Evolutionary conservation across 148 eudicot genomes (phyloP).

Genomic region (Suaeda aralocaspica): DNA sequence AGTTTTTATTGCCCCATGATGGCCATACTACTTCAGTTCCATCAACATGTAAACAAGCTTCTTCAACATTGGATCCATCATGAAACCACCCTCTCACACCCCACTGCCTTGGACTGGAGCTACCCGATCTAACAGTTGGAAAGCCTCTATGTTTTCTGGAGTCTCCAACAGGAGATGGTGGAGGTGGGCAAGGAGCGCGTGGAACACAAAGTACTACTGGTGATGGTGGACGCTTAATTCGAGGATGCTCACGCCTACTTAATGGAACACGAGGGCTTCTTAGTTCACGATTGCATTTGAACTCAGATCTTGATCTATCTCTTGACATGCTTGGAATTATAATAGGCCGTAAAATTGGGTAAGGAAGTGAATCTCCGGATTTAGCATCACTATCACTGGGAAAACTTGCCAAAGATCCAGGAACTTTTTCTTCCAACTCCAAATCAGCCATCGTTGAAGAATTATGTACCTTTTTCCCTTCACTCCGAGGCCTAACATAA

Average conservation of each 20-base stretch:
- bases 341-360: constrained; percentile 87
- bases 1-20: constrained; percentile 78
- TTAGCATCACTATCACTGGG: constrained; percentile 71
- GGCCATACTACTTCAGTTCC: constrained; percentile 95
- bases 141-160: constrained; percentile 86
- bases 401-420: constrained; percentile 42
- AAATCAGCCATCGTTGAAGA: constrained; percentile 60
- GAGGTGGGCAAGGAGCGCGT: constrained; percentile 89
- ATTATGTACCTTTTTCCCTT: constrained; percentile 62
- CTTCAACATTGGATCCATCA: constrained; percentile 72
- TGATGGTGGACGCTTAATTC: constrained; percentile 90
- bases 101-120: constrained; percentile 98
- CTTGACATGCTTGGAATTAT: constrained; percentile 77
- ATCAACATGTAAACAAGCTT: constrained; percentile 70
- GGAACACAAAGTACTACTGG: constrained; percentile 99
- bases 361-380: constrained; percentile 74
- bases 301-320: constrained; percentile 89
- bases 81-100: constrained; percentile 86
- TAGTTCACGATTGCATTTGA: constrained; percentile 68
- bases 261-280: constrained; percentile 96
- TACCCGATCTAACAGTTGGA: constrained; percentile 94
- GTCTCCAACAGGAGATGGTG: constrained; percentile 85
- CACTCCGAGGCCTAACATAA: constrained; percentile 77
- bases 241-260: constrained; percentile 85
- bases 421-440: constrained; percentile 55